These are phyloP conservation scores for Coffea eugenioides DNA, from an alignment of 257 asterid genomes.

Conservation along the genomic window DNA sequence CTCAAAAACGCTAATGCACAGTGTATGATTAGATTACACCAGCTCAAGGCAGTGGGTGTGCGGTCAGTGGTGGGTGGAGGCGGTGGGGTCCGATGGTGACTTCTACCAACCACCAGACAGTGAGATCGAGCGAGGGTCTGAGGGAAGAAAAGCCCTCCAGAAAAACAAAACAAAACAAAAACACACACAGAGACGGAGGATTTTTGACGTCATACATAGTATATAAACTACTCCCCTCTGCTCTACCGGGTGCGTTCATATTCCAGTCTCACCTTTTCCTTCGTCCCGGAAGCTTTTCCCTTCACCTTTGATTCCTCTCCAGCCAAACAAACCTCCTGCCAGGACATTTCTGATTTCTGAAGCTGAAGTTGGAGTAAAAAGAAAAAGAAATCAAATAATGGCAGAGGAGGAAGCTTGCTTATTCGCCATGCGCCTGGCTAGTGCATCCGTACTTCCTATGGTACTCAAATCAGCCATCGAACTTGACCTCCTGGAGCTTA, in stretches of 20 bases:
- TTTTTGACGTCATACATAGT: too few relatives aligned
- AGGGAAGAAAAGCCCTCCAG: too few relatives aligned
- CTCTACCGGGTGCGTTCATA: background rate
- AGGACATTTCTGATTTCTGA: background rate
- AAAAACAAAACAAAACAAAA: too few relatives aligned
- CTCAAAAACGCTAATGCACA: too few relatives aligned
- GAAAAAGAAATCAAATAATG: background rate
- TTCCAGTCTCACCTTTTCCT: background rate
- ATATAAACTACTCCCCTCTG: too few relatives aligned
- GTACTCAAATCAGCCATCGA: constrained; percentile 67
- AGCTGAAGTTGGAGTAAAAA: background rate
- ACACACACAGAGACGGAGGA: too few relatives aligned
- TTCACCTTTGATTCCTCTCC: background rate
- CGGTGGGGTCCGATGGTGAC: too few relatives aligned
- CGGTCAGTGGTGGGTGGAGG: too few relatives aligned
- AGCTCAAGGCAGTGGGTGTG: too few relatives aligned
- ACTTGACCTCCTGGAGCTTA: constrained; percentile 68
- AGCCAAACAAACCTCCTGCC: constrained; percentile 34
- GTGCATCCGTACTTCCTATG: constrained; percentile 76
- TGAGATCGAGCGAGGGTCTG: too few relatives aligned
- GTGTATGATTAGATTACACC: too few relatives aligned
- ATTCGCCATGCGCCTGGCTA: constrained; percentile 65
- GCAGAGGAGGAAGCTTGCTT: constrained; percentile 46
- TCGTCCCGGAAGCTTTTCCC: background rate
- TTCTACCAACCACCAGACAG: too few relatives aligned